A percentile compares a stretch with the other conserved stretches of the same genome.
Evolutionary conservation across 495 filamentous ascomycete genomes (phyloP).

Genomic region (Aspergillus olivimuriae): DNA sequence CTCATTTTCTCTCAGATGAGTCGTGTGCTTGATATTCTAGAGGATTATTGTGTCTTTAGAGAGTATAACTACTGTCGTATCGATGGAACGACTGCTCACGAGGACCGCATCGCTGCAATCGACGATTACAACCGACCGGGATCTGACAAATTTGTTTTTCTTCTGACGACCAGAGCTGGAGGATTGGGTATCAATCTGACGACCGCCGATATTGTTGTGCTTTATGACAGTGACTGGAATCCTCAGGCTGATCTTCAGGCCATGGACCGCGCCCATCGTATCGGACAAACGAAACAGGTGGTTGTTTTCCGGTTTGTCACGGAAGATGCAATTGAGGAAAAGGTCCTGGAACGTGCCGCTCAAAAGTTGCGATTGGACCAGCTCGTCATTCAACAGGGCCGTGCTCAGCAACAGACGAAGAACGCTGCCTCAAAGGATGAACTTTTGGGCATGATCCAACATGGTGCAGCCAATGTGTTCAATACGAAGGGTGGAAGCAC

Average conservation of each 20-base stretch:
- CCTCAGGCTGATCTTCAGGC: slow-evolving; percentile 97
- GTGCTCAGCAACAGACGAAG: slow-evolving; percentile 85
- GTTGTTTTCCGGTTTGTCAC: slow-evolving; percentile 95
- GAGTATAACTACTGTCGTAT: slow-evolving; percentile 96
- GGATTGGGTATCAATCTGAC: slow-evolving; percentile 99
- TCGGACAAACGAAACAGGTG: slow-evolving; percentile 98
- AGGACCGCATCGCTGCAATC: slow-evolving; percentile 95
- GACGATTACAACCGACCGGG: slow-evolving; percentile 96
- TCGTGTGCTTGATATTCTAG: slow-evolving; percentile 90
- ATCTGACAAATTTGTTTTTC: slow-evolving; percentile 95
- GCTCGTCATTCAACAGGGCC: slow-evolving; percentile 98
- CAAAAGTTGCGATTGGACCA: slow-evolving; percentile 97
- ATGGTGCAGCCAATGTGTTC: slow-evolving; percentile 93
- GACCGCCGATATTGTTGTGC: slow-evolving; percentile 88
- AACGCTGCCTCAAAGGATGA: slow-evolving; percentile 91
- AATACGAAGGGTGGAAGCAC: slow-evolving; percentile 53
- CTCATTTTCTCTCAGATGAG: slow-evolving; percentile 99
- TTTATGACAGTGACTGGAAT: slow-evolving; percentile 99
- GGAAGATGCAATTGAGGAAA: slow-evolving; percentile 97
- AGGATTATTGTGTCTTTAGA: slow-evolving; percentile 96
- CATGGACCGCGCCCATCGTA: slow-evolving; percentile 97
- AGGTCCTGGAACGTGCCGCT: slow-evolving; percentile 93
- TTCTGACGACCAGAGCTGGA: slow-evolving; percentile 94
- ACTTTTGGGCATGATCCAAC: slow-evolving; percentile 95
- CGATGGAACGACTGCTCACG: slow-evolving; percentile 93